Conservation (phyloP, 352 stramenopile genomes). For the Phytophthora pinifolia region DNA sequence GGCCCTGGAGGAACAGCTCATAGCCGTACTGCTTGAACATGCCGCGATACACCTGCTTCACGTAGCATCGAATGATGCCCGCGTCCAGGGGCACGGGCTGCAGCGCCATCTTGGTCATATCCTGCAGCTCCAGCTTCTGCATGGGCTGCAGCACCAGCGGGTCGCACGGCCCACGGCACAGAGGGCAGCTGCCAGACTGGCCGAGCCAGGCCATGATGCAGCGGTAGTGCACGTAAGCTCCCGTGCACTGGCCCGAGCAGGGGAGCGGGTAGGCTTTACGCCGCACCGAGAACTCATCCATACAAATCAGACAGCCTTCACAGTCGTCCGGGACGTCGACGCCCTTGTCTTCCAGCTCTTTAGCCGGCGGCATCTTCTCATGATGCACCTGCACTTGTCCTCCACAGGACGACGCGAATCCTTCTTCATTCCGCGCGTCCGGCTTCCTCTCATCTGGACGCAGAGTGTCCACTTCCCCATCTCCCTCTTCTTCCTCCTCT, state of each 20-base stretch:
- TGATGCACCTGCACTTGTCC: constrained; percentile 22
- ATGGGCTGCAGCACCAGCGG: constrained; percentile 80
- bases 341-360: constrained; percentile 33
- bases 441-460: constrained; percentile 15
- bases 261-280: constrained; percentile 85
- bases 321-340: constrained; percentile 26
- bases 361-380: constrained; percentile 26
- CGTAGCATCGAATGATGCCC: constrained; percentile 87
- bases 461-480: constrained; percentile 29
- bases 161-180: constrained; percentile 81
- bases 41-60: constrained; percentile 85
- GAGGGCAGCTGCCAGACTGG: constrained; percentile 78
- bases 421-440: constrained; percentile 15
- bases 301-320: constrained; percentile 82
- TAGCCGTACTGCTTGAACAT: constrained; percentile 90
- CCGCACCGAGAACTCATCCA: constrained; percentile 87
- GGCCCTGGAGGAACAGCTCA: constrained; percentile 80
- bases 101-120: constrained; percentile 77
- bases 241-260: constrained; percentile 75
- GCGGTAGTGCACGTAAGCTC: constrained; percentile 82
- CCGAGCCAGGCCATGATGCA: constrained; percentile 90
- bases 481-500: constrained; percentile 27
- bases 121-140: constrained; percentile 78
- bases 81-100: constrained; percentile 81
- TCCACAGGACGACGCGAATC: neutral